Evolutionary conservation across 176 grass and related monocot species (phyloP), one percentile per base, ranked within the genome.

Genomic region (Paspalum vaginatum): DNA sequence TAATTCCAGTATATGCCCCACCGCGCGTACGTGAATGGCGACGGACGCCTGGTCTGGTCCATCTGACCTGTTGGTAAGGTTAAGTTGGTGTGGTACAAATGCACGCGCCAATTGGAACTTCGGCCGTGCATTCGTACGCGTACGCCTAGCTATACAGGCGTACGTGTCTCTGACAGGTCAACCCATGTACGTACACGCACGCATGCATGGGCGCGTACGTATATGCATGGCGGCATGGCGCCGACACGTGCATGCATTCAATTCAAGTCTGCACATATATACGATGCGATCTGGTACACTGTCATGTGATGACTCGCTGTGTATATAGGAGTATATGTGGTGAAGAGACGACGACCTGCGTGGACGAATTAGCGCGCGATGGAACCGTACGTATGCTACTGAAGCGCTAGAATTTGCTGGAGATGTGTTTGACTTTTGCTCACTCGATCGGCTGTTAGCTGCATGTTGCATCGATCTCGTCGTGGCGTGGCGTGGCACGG

Each of bases 351-450:
- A 38, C 9, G 47, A 49, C 0, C 32, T 32, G 32, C n/a, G n/a
- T 32, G 32, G 32, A 32, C 32, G 32, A 32, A 32, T n/a, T n/a
- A n/a, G n/a, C n/a, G 32, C n/a, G 9, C 8, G 39, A 6, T 65
- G 62, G 14, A 2, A 5, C 20, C n/a, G 55, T 7, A 25, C 56
- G 22, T 48, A 12, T 48, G 11, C 46, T 13, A 20, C n/a, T 51
- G 38, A 80, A 22, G 20, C 38, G 26, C 68, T 81, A 62, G 44
- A 72, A 81, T 81, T 71, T 24, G 68, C 79, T 61, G 79, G 67
- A 15, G 11, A 49, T 50, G 4, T 5, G 55, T 48, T 81, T 81
- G 67, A 72, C 79, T 81, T 72, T 40, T 50, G 41, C 40, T 60
- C 27, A n/a, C 26, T 7, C 26, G 18, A 49, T 70, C 11, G 22